Conservation (phyloP, 257 asterid species). For the Solanum gracilifrons region DNA sequence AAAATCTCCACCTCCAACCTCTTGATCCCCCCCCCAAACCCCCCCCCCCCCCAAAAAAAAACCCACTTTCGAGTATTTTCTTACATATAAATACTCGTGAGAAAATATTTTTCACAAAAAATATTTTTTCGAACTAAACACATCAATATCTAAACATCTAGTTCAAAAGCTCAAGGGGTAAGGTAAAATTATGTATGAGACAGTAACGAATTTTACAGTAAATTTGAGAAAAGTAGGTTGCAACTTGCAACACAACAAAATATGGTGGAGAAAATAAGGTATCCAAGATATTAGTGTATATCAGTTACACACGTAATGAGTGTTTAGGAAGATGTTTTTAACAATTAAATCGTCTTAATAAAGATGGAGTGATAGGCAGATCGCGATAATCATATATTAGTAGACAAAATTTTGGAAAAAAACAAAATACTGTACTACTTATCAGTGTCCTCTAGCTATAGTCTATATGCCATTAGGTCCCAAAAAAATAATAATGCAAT, state of each 20-base stretch:
- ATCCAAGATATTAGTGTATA: no score
- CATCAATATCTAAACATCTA: no score
- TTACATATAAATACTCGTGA: no score
- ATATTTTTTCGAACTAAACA: no score
- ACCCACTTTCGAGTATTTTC: no score
- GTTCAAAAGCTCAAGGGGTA: background rate
- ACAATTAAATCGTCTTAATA: background rate
- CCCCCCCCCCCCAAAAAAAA: no score
- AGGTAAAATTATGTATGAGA: no score
- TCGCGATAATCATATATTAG: background rate
- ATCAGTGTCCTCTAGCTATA: background rate
- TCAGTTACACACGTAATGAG: background rate
- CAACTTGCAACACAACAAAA: background rate
- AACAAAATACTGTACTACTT: background rate
- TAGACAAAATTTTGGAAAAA: background rate
- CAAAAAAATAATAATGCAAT: background rate
- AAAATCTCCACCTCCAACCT: no score
- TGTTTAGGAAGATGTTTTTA: background rate
- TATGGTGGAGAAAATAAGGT: background rate
- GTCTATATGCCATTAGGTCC: background rate
- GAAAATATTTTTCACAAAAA: no score
- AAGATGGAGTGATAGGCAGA: background rate
- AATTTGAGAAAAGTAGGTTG: background rate
- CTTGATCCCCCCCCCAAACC: no score
- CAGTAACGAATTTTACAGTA: background rate